Percentiles rank a stretch among this genome's conserved stretches.
Conservation (phyloP, 495 filamentous ascomycete species). For the Astrocystis sublimbata region DNA sequence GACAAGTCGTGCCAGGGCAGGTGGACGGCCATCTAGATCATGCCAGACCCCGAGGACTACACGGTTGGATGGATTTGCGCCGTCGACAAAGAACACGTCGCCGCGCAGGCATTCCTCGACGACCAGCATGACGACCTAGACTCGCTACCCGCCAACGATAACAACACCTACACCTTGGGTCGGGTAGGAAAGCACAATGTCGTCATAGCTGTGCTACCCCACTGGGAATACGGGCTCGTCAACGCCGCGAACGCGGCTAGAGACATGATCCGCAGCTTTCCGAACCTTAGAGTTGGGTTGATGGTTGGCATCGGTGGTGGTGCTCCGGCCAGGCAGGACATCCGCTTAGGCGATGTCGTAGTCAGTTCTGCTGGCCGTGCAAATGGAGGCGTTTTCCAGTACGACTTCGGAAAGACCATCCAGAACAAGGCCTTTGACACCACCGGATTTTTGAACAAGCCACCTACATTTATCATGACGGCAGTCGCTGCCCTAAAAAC, state of each 20-base stretch:
- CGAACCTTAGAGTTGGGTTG: slow-evolving; percentile 41
- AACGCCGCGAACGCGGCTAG: slow-evolving; percentile 32
- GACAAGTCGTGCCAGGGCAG: too few relatives aligned
- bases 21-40: not conserved
- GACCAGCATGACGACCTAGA: not conserved
- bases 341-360: slow-evolving; percentile 49
- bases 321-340: slow-evolving; percentile 36
- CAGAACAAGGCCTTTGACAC: slow-evolving; percentile 18
- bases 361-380: slow-evolving; percentile 31
- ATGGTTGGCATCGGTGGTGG: slow-evolving; percentile 54
- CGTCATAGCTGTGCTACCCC: slow-evolving; percentile 43
- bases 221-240: slow-evolving; percentile 41
- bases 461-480: slow-evolving; percentile 26
- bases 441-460: slow-evolving; percentile 29
- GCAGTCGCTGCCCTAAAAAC: slow-evolving; percentile 23
- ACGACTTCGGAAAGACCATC: slow-evolving; percentile 36
- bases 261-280: slow-evolving; percentile 43
- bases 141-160: not conserved
- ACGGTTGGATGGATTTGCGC: not conserved
- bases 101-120: not conserved
- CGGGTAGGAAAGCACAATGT: slow-evolving; percentile 22
- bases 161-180: slow-evolving; percentile 5
- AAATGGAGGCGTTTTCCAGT: slow-evolving; percentile 39
- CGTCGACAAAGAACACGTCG: not conserved
- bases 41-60: not conserved